phyloP scores from a whole-genome alignment of 345 rosid species.

The Eucalyptus globulus region DNA sequence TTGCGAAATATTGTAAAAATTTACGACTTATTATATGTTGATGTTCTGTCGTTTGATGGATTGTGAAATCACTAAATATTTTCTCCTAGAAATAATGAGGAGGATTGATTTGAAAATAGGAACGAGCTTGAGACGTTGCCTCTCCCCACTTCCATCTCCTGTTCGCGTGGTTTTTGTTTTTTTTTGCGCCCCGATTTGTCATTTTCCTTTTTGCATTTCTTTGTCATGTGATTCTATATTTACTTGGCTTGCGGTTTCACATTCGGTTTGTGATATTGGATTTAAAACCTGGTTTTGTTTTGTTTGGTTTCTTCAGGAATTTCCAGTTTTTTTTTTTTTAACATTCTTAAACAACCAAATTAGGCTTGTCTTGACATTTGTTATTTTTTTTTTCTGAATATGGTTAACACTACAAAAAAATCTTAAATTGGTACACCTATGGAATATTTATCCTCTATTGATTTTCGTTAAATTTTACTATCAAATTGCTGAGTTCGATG shows the following conservation, averaged over 20 bases:
- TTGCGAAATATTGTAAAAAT: not conserved
- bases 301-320: not conserved
- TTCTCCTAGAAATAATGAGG: too few species aligned
- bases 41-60: not conserved
- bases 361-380: not conserved
- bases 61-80: not conserved
- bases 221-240: not conserved
- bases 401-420: fast-evolving
- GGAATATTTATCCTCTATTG: fast-evolving
- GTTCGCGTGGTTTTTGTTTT: not conserved
- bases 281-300: not conserved
- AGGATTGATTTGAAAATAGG: too few species aligned
- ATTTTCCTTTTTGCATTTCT: not conserved
- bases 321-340: not conserved
- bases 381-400: too few species aligned
- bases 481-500: fast-evolving
- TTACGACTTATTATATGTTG: too few species aligned
- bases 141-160: not conserved
- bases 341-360: not conserved
- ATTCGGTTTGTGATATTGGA: not conserved
- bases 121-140: not conserved
- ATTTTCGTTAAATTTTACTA: too few species aligned
- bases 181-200: not conserved
- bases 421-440: fast-evolving
- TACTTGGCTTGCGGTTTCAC: not conserved